Evolutionary conservation across 2,329 filamentous ascomycete species (phyloP), one percentile per base, ranked within the genome.

Genomic region (Xylaria sp.): DNA sequence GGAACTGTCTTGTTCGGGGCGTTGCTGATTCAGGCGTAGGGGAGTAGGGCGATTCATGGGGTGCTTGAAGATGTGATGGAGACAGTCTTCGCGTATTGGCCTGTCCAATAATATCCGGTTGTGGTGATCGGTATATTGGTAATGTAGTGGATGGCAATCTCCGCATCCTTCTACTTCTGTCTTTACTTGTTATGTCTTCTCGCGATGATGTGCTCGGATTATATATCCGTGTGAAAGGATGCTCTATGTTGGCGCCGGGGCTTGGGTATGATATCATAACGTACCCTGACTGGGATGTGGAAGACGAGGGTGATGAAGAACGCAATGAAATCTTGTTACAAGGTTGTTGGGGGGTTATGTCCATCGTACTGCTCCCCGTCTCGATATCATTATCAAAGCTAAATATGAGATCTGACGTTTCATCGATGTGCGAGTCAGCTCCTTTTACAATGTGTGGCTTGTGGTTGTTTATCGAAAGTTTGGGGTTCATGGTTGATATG

Each of bases 351-450:
- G n/a, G 23, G 2, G 10, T 32, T 12, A 21, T 13, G 23, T 40
- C 18, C 13, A 50, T n/a, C 23, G 16, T 1, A 35, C 18, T 25
- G 3, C 13, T 0, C 8, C 42, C 55, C n/a, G 29, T 32, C 27
- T 60, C 54, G 2, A 57, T 51, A 18, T 61, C 58, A 25, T 23
- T 40, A 23, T 66, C 50, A 13, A 66, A 61, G 42, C 16, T 57
- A 18, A 61, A 50, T 5, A 61, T 57, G 3, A 66, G 42, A 16
- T 66, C 50, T 12, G 51, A 57, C 29, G 32, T 27, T 29, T 61
- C 58, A 13, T 32, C n/a, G 2, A 29, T 25, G 10, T 50, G 16
- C 4, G 63, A 50, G 44, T 40, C 21, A 21, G 10, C 42, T 25
- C 6, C 40, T 27, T 61, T 40, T 25, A 42, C 37, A n/a, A n/a